A percentile compares a stretch with the other conserved stretches of the same genome.
Evolutionary conservation across 306 rosid genomes (phyloP).

Genomic region (Cucurbita ficifolia): DNA sequence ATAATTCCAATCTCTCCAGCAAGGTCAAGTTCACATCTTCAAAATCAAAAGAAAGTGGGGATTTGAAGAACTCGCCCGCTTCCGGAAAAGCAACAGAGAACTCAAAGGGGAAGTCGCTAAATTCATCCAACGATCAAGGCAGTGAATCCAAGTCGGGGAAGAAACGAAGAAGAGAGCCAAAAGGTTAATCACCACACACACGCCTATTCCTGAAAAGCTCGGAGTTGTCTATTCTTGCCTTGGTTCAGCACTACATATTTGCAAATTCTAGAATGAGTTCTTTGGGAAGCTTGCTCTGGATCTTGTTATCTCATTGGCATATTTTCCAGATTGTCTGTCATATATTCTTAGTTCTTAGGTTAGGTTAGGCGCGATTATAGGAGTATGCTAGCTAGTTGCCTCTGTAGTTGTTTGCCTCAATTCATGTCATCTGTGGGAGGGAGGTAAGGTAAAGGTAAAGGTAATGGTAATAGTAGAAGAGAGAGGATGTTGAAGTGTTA

Average conservation of each 20-base stretch:
- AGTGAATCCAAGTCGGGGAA: conserved; percentile 45
- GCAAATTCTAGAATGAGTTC: conserved; percentile 2
- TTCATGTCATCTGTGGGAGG: conserved; percentile 2
- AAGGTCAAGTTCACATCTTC: conserved; percentile 38
- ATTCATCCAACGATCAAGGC: conserved; percentile 35
- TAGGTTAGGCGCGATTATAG: conserved; percentile 3
- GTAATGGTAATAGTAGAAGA: background rate
- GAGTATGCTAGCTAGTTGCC: background rate
- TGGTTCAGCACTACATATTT: background rate
- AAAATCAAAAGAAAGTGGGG: conserved; percentile 29
- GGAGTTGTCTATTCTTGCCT: conserved; percentile 6
- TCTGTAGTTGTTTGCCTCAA: background rate
- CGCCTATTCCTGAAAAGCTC: background rate
- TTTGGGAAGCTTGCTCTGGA: background rate
- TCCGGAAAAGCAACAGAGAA: conserved; percentile 22
- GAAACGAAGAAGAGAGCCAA: conserved; percentile 52
- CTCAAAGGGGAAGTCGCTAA: conserved; percentile 32
- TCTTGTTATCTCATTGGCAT: background rate
- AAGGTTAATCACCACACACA: conserved; percentile 10
- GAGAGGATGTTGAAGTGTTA: too few relatives aligned
- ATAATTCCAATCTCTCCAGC: conserved; percentile 23
- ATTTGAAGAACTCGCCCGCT: conserved; percentile 17
- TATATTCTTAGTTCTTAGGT: conserved; percentile 4
- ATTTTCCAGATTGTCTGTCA: conserved; percentile 5
- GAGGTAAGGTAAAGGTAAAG: too few relatives aligned